A percentile compares a stretch with the other conserved stretches of the same genome.
phyloP scores from a whole-genome alignment of 176 grass and related monocot species.

The Phoenix dactylifera region DNA sequence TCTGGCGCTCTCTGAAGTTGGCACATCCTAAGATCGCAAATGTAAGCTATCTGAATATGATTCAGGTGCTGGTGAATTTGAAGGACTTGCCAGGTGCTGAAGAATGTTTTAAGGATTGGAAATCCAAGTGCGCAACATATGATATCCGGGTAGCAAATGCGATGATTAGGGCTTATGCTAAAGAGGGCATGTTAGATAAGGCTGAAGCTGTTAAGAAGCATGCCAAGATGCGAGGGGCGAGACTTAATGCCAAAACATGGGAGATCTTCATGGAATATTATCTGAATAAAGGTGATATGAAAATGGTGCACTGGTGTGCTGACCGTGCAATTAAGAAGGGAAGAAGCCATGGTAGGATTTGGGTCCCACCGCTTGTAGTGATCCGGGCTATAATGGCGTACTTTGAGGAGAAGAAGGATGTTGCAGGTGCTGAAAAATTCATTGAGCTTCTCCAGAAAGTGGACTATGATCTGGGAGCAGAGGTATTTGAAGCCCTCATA shows the following conservation, averaged over 20 bases:
- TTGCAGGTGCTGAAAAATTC: constrained; percentile 55
- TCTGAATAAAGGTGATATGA: constrained; percentile 57
- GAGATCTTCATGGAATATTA: constrained; percentile 84
- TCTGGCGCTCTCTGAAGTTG: constrained; percentile 77
- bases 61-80: constrained; percentile 69
- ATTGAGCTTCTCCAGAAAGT: constrained; percentile 50
- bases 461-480: constrained; percentile 30
- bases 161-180: constrained; percentile 77
- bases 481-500: constrained; percentile 54
- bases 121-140: constrained; percentile 45
- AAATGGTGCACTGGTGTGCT: constrained; percentile 65
- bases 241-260: constrained; percentile 85
- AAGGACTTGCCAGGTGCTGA: constrained; percentile 88
- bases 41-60: constrained; percentile 97
- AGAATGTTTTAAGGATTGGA: constrained; percentile 89
- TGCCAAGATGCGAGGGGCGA: constrained; percentile 65
- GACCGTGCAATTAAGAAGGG: constrained; percentile 92
- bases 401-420: constrained; percentile 60
- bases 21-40: constrained; percentile 54
- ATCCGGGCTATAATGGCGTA: constrained; percentile 40
- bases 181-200: constrained; percentile 77
- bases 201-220: constrained; percentile 57
- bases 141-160: constrained; percentile 86
- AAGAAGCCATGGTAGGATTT: constrained; percentile 49
- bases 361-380: constrained; percentile 40